These are phyloP conservation scores for Colletotrichum agaves DNA, from an alignment of 2,329 filamentous ascomycete species.

Conservation along the genomic window DNA sequence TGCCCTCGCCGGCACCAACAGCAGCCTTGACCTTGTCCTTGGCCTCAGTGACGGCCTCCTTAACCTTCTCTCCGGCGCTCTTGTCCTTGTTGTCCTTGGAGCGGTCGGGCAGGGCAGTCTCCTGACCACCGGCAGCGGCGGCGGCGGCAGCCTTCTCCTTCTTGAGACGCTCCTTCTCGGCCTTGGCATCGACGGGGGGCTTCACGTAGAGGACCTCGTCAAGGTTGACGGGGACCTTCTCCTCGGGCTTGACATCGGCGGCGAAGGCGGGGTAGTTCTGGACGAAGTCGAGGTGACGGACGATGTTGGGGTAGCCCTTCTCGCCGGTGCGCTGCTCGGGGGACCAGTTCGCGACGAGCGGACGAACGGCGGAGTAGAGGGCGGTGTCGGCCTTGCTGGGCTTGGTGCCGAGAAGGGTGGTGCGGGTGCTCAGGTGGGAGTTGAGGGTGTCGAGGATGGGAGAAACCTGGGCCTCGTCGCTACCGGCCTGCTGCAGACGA, in stretches of 20 bases:
- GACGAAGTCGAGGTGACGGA: constrained; percentile 92
- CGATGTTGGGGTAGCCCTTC: constrained; percentile 88
- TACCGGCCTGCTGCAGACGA: constrained; percentile 68
- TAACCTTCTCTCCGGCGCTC: constrained; percentile 60
- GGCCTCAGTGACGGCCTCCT: constrained; percentile 56
- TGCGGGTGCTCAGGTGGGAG: constrained; percentile 85
- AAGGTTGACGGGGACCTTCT: constrained; percentile 83
- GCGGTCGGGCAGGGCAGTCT: constrained; percentile 65
- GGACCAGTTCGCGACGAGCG: constrained; percentile 81
- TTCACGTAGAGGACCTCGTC: constrained; percentile 88
- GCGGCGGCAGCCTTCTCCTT: constrained; percentile 87
- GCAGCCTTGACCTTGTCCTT: constrained; percentile 61
- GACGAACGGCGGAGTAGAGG: constrained; percentile 81
- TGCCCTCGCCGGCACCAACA: constrained; percentile 48
- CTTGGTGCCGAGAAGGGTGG: constrained; percentile 89
- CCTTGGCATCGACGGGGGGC: constrained; percentile 89
- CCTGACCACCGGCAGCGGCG: constrained; percentile 57
- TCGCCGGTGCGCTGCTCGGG: constrained; percentile 90
- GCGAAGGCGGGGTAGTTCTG: constrained; percentile 85
- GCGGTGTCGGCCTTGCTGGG: constrained; percentile 88
- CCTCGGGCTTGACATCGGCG: constrained; percentile 73
- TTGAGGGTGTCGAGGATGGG: constrained; percentile 84
- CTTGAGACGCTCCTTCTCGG: constrained; percentile 96
- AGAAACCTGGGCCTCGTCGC: constrained; percentile 69
- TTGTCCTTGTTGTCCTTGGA: constrained; percentile 72